Evolutionary conservation across 345 rosid species (phyloP).

Genomic region (Brassica rapa): DNA sequence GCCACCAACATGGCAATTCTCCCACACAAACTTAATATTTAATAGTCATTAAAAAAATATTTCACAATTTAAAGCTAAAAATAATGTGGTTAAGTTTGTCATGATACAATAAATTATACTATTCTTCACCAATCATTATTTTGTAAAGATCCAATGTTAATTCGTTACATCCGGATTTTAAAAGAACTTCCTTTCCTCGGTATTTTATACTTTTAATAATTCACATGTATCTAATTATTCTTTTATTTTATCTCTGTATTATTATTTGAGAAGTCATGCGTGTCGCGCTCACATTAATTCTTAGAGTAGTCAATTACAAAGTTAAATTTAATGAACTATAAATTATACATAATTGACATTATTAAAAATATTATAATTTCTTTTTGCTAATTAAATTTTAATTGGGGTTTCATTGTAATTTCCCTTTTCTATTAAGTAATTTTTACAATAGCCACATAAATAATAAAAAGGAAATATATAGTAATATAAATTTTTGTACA

Average conservation of each 20-base stretch:
- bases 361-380: no score
- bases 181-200: not conserved
- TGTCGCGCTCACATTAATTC: no score
- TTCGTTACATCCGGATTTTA: not conserved
- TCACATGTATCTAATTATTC: not conserved
- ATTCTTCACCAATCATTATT: constrained; percentile 1
- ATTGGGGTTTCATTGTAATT: no score
- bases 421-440: no score
- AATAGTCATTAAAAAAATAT: not conserved
- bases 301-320: no score
- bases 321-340: no score
- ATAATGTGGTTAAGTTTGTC: not conserved
- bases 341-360: no score
- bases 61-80: not conserved
- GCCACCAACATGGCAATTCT: constrained; percentile 37
- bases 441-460: no score
- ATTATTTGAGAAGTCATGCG: no score
- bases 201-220: not conserved
- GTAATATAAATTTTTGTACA: no score
- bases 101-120: not conserved
- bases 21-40: not conserved
- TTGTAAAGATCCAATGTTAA: not conserved
- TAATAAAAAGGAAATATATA: no score
- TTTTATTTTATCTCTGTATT: not conserved
- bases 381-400: no score